Evolutionary conservation across 2,329 filamentous ascomycete genomes (phyloP).

Genomic region (Trichophaea hybrida): DNA sequence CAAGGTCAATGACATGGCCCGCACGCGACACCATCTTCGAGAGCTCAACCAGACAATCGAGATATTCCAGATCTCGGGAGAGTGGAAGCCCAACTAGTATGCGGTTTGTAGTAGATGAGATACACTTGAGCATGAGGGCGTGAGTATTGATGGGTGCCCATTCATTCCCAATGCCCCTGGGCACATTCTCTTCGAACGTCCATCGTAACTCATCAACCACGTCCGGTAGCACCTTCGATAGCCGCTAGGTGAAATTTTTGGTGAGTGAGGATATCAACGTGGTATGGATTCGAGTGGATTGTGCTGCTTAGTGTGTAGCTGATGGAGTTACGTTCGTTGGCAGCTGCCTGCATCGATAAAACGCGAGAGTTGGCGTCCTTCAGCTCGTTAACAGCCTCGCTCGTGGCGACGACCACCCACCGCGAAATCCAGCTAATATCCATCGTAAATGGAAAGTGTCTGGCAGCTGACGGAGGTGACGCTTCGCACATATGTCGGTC

Average conservation of each 20-base stretch:
- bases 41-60: slow-evolving; percentile 2
- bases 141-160: slow-evolving; percentile 4
- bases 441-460: too few relatives aligned
- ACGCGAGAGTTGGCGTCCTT: slow-evolving; percentile 4
- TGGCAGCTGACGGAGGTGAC: too few relatives aligned
- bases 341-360: slow-evolving; percentile 13
- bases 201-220: slow-evolving; percentile 10
- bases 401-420: slow-evolving; percentile 11
- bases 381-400: slow-evolving; percentile 9
- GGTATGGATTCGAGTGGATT: slow-evolving; percentile 15
- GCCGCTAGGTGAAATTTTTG: slow-evolving; percentile 9
- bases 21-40: slow-evolving; percentile 2
- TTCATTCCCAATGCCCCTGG: not conserved
- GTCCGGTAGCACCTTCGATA: slow-evolving; percentile 10
- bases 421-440: too few relatives aligned
- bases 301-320: slow-evolving; percentile 6
- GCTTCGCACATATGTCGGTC: too few relatives aligned
- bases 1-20: slow-evolving; percentile 9
- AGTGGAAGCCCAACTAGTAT: slow-evolving; percentile 12
- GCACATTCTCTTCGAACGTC: not conserved
- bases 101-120: slow-evolving; percentile 13
- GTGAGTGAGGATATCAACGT: slow-evolving; percentile 11
- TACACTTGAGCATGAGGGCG: slow-evolving; percentile 7
- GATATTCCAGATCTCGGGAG: slow-evolving; percentile 7
- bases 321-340: slow-evolving; percentile 16